Conservation (phyloP, 1,139 yeast genomes). For the Candida sojae region DNA sequence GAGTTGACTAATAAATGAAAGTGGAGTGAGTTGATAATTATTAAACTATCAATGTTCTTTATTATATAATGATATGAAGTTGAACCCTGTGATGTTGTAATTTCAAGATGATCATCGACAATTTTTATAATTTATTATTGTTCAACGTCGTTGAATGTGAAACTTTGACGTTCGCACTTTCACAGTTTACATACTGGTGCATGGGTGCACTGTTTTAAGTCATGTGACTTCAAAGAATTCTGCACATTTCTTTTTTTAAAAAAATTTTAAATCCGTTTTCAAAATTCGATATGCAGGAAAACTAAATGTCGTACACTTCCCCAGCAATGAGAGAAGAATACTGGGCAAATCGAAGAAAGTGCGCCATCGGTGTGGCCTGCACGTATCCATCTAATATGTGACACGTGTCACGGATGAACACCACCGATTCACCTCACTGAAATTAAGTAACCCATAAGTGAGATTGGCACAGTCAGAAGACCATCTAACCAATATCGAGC, state of each 20-base stretch:
- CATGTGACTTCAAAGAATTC: slow-evolving; percentile 2
- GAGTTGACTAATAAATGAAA: neutral
- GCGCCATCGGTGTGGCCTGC: no score
- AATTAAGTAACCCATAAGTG: no score
- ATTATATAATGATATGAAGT: neutral
- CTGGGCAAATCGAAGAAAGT: no score
- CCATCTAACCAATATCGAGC: no score
- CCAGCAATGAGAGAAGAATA: no score
- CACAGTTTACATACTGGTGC: slow-evolving; percentile 1
- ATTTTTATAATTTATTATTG: slow-evolving; percentile 1
- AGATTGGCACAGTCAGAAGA: no score
- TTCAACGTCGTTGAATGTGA: neutral
- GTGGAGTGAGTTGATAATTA: no score
- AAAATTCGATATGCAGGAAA: slow-evolving; percentile 1
- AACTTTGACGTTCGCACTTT: neutral
- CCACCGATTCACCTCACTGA: no score
- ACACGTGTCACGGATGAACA: no score
- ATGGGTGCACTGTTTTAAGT: neutral
- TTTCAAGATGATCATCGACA: slow-evolving; percentile 14
- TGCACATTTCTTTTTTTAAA: neutral
- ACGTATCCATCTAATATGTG: no score
- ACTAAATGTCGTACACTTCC: no score
- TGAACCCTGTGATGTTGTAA: slow-evolving; percentile 3
- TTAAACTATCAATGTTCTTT: no score
- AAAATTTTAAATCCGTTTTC: neutral